Base-by-base conservation (phyloP, 768 basidiomycete genomes). In the Lactarius sp. region DNA sequence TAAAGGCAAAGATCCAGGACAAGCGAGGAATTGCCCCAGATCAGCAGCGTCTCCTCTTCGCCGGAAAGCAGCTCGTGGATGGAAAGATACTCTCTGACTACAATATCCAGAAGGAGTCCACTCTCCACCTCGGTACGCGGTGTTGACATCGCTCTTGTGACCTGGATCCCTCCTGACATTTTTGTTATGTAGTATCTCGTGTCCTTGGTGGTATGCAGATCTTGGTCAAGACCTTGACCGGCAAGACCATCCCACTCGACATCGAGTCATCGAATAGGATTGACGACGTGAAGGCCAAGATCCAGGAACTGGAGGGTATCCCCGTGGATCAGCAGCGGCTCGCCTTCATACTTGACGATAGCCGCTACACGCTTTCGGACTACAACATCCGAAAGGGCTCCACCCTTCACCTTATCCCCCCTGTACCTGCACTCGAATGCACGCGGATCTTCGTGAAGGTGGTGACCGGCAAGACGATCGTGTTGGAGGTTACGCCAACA, bases 241-340 rank as follows among this genome's bases (percentile, higher is more conserved):
- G 80, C n/a, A 81, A 81, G 77, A 81, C 80, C 53, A 82, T 83
- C 71, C 81, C 81, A 31, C 75, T 83, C 41, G 82, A 83, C 73
- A 81, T 83, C 58, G 81, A 73, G 59, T 71, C 72, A 0, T 73
- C 72, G 2, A 71, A 73, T 63, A 73, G 70, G 13, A 73, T 73
- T 41, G 72, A 73, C 51, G 71, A 71, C 18, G 72, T 72, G 2
- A 73, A 73, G 68, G 69, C 69, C 37, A 72, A 73, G 63, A 72
- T 73, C 22, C 70, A 72, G 55, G 72, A 73, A 52, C 71, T 72
- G 68, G 71, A 73, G 46, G 72, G 72, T 20, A 73, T 73, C 31
- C 71, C 72, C 4, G 70, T 70, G 5, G 71, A 72, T 56, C 71
- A 73, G 59, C 72, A 73, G 51, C 72, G 72, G 8, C 66, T 73